phyloP scores from a whole-genome alignment of 495 filamentous ascomycete species.

The Penicillium riverlandense region DNA sequence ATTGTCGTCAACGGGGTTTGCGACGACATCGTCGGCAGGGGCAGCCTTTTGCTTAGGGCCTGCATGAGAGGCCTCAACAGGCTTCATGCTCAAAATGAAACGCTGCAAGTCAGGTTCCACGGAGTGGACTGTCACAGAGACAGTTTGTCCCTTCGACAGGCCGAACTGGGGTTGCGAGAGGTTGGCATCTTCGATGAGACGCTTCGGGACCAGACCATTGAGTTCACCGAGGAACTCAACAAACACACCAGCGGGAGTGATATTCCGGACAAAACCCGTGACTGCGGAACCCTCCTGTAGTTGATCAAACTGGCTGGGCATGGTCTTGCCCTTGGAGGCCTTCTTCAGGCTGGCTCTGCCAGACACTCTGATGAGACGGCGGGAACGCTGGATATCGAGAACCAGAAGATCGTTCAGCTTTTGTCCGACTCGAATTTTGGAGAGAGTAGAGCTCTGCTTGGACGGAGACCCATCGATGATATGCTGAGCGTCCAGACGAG shows the following conservation, averaged over 20 bases:
- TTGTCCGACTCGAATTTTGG: conserved; percentile 75
- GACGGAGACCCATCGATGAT: conserved; percentile 71
- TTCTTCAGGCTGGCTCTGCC: conserved; percentile 77
- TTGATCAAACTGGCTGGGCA: conserved; percentile 61
- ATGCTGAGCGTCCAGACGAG: conserved; percentile 65
- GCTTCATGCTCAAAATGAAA: conserved; percentile 58
- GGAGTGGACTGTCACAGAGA: conserved; percentile 61
- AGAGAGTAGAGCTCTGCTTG: conserved; percentile 67
- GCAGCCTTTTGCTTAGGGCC: conserved; percentile 24
- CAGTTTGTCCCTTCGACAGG: conserved; percentile 60
- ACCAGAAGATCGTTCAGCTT: conserved; percentile 76
- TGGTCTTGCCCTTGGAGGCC: conserved; percentile 55
- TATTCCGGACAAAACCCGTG: conserved; percentile 78
- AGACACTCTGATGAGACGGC: conserved; percentile 63
- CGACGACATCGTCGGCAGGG: conserved; percentile 32
- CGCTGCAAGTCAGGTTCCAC: conserved; percentile 52
- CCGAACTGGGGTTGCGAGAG: conserved; percentile 66
- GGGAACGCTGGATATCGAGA: conserved; percentile 67
- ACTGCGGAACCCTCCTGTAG: conserved; percentile 60
- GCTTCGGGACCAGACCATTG: conserved; percentile 70
- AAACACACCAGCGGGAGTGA: conserved; percentile 70
- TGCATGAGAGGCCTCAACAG: conserved; percentile 24
- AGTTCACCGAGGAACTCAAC: conserved; percentile 75
- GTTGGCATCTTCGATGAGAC: conserved; percentile 61
- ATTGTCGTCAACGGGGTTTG: conserved; percentile 63